Evolutionary conservation across 1,139 yeast species (phyloP).

Genomic region (Sugiyamaella paludigena): DNA sequence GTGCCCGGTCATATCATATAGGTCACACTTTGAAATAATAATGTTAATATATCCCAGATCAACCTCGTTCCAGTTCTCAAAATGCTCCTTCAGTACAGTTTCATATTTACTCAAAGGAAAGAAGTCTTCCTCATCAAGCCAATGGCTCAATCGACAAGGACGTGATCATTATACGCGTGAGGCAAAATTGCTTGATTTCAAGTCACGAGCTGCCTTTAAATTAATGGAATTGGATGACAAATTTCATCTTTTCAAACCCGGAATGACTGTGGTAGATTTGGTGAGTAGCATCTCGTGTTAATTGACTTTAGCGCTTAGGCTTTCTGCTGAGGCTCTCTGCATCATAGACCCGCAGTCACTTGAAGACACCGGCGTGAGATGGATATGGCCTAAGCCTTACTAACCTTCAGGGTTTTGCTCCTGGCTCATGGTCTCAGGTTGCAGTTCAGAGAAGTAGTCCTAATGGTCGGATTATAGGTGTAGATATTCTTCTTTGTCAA

Average conservation of each 20-base stretch:
- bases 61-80: not conserved
- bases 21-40: no score
- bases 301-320: no score
- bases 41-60: no score
- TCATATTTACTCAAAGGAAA: conserved; percentile 3
- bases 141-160: conserved; percentile 73
- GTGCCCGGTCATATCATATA: no score
- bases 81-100: not conserved
- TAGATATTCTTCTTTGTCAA: conserved; percentile 72
- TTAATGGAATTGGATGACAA: conserved; percentile 61
- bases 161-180: conserved; percentile 62
- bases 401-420: conserved; percentile 68
- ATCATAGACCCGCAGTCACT: no score
- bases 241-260: conserved; percentile 55
- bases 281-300: conserved; percentile 17
- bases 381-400: not conserved
- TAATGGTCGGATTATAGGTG: conserved; percentile 72
- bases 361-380: conserved; percentile 40
- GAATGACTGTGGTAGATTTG: conserved; percentile 70
- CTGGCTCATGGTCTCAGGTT: conserved; percentile 94
- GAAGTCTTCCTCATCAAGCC: conserved; percentile 48
- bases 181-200: conserved; percentile 60
- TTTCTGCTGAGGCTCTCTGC: no score
- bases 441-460: conserved; percentile 58
- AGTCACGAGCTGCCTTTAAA: conserved; percentile 91